Evolutionary conservation across 352 stramenopile genomes (phyloP), one percentile per base, ranked within the genome.

Genomic region (Phytophthora citricola): DNA sequence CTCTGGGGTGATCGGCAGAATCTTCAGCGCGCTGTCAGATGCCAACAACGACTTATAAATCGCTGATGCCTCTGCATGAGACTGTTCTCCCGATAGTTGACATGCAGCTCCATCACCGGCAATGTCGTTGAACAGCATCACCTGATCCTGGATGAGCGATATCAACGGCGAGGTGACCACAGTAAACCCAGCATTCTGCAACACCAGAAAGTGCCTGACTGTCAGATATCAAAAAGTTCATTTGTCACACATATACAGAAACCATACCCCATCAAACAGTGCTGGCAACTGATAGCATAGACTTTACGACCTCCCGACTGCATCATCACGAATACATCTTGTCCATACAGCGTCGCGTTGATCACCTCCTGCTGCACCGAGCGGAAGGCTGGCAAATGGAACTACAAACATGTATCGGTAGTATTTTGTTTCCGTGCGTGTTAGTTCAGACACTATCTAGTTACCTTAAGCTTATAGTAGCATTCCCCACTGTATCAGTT

Each of bases 261-360:
- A 20, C 11, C 38, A n/a, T 63, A 97, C 73, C 29, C 82, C 79
- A 1, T 94, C 69, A 15, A 77, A 66, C 4, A 97, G 53, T 0
- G 91, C 88, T 12, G 93, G 91, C 0, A 98, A 65, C 66, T 98
- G 89, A 60, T 98, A 98, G 40, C 86, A 97, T 1, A 98, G 72
- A 27, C 83, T 92, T 95, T 96, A 44, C 88, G 86, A 39, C 88
- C 86, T 38, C 87, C 86, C 0, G 93, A 98, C 14, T 87, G 84
- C 93, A 98, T 98, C 56, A 98, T 81, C 49, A 97, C 89, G 66
- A 98, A 98, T 20, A 76, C 82, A 69, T 98, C 93, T 57, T 91
- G 76, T 9, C 82, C 84, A 24, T 73, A 87, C 8, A 98, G 69
- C 32, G 93, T 98, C 6, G 81, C 78, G 55, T 98, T 93, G 60